A percentile compares a stretch with the other conserved stretches of the same genome.
Evolutionary conservation across 176 grass and related monocot species (phyloP).

Genomic region (Cenchrus fungigraminus): DNA sequence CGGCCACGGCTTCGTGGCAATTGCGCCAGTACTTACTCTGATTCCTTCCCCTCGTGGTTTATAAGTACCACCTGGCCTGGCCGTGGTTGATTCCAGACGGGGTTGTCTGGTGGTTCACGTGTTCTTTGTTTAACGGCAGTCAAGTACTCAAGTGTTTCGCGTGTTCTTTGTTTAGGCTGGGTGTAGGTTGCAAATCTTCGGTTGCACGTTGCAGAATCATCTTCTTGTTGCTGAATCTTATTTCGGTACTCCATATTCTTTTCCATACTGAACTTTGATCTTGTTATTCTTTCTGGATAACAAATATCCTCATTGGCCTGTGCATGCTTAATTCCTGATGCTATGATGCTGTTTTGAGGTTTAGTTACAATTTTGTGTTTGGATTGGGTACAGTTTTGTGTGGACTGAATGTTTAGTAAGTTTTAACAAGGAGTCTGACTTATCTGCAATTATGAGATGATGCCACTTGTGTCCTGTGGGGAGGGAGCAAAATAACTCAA

Average conservation of each 20-base stretch:
- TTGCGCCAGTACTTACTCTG: not conserved
- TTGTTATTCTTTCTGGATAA: not conserved
- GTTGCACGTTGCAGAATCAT: too few relatives aligned
- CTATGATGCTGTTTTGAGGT: not conserved
- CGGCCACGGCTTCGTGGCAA: not conserved
- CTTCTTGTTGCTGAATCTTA: not conserved
- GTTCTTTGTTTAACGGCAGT: not conserved
- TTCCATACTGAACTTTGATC: not conserved
- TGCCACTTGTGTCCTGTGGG: not conserved
- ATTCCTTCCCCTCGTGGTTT: not conserved
- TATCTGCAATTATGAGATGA: not conserved
- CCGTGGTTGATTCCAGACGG: not conserved
- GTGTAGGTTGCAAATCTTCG: not conserved
- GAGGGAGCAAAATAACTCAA: not conserved
- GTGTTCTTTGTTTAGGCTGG: not conserved
- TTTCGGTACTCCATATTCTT: not conserved
- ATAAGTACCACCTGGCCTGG: not conserved
- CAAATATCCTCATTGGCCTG: not conserved
- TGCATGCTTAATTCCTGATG: not conserved
- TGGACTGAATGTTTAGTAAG: not conserved
- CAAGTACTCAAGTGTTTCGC: not conserved
- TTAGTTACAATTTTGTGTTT: not conserved
- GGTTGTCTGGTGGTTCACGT: not conserved
- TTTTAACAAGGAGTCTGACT: not conserved
- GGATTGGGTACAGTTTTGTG: not conserved